Conservation (phyloP, 148 eudicot species). For the Amaranthus cruentus region DNA sequence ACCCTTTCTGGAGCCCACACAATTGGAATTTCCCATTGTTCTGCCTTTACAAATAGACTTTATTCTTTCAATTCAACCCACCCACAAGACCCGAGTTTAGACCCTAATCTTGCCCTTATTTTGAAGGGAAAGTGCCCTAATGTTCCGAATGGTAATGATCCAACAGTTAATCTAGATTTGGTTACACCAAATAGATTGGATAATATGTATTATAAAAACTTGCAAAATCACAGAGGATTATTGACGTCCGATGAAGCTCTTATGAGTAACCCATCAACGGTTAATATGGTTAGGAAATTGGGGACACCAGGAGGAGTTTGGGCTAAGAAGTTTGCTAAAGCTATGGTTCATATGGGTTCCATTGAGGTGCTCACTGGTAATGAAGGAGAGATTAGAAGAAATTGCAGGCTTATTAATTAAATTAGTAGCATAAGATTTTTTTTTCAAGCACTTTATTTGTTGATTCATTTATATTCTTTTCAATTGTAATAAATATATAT, state of each 20-base stretch:
- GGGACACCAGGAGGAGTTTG: slow-evolving; percentile 17
- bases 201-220: slow-evolving; percentile 23
- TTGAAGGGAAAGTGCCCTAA: slow-evolving; percentile 25
- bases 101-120: slow-evolving; percentile 17
- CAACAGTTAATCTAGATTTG: slow-evolving; percentile 16
- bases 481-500: too few relatives aligned
- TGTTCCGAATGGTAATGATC: background rate
- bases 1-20: slow-evolving; percentile 42
- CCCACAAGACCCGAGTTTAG: slow-evolving; percentile 23
- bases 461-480: too few relatives aligned
- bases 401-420: slow-evolving; percentile 24
- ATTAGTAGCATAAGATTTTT: too few relatives aligned
- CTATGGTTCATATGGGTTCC: slow-evolving; percentile 35
- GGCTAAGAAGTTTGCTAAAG: slow-evolving; percentile 31
- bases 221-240: slow-evolving; percentile 21
- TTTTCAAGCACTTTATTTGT: too few relatives aligned
- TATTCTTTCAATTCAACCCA: slow-evolving; percentile 21
- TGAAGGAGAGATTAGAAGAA: slow-evolving; percentile 27
- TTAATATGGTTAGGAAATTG: slow-evolving; percentile 12
- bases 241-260: slow-evolving; percentile 35
- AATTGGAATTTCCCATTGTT: slow-evolving; percentile 31
- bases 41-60: slow-evolving; percentile 24
- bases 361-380: slow-evolving; percentile 30
- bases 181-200: slow-evolving; percentile 31
- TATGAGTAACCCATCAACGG: slow-evolving; percentile 17